These are phyloP conservation scores for Ceratocystis cacaofunesta DNA, from an alignment of 2,329 filamentous ascomycete genomes.

Conservation along the genomic window DNA sequence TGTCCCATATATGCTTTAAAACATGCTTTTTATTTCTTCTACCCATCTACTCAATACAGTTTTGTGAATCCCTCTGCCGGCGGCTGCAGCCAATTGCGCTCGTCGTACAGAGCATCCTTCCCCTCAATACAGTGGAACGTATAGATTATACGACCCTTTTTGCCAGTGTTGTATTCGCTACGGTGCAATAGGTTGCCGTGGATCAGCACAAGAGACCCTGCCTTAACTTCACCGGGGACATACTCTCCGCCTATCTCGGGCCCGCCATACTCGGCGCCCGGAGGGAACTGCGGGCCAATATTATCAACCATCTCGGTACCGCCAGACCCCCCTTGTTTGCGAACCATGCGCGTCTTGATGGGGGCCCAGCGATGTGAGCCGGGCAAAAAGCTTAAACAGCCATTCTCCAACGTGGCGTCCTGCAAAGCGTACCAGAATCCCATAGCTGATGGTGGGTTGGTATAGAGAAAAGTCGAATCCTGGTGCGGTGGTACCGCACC, in stretches of 20 bases:
- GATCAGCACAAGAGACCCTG: slow-evolving; percentile 79
- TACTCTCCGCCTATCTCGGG: slow-evolving; percentile 39
- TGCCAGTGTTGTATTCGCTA: slow-evolving; percentile 81
- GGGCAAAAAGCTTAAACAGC: slow-evolving; percentile 71
- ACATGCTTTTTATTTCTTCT: not conserved
- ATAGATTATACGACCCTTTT: slow-evolving; percentile 83
- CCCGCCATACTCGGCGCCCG: slow-evolving; percentile 31
- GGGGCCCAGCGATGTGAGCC: slow-evolving; percentile 65
- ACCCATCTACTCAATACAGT: slow-evolving; percentile 28
- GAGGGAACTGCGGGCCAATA: slow-evolving; percentile 47
- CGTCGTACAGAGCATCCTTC: slow-evolving; percentile 58
- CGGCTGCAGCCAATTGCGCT: slow-evolving; percentile 85
- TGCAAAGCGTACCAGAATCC: slow-evolving; percentile 97
- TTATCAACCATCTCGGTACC: slow-evolving; percentile 63
- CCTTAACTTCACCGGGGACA: slow-evolving; percentile 73
- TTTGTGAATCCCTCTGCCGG: slow-evolving; percentile 64
- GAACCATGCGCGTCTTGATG: slow-evolving; percentile 60
- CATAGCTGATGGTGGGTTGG: slow-evolving; percentile 71
- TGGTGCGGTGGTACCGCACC: slow-evolving; percentile 83
- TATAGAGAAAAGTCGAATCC: slow-evolving; percentile 86
- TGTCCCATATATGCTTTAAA: slow-evolving; percentile 2
- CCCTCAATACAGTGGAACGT: slow-evolving; percentile 96
- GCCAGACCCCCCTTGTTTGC: slow-evolving; percentile 34
- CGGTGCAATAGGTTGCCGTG: slow-evolving; percentile 94
- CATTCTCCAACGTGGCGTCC: slow-evolving; percentile 75